Base-by-base conservation (phyloP, 352 stramenopile species). In the Elongisporangium senticosum region DNA sequence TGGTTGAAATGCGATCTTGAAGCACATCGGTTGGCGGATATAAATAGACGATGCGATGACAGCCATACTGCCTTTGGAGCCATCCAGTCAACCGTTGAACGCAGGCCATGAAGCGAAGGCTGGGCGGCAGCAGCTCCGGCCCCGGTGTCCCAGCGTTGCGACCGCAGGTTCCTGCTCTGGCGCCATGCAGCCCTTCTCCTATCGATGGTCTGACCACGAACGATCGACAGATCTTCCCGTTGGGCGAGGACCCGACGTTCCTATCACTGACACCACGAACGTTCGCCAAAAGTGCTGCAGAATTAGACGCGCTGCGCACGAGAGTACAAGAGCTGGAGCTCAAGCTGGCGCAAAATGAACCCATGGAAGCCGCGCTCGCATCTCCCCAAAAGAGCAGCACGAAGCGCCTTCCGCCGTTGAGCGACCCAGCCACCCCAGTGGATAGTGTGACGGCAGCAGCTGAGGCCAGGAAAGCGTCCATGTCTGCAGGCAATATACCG, bases 281-380 rank as follows among this genome's bases (percentile, higher is more conserved):
- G 4, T 60, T 87, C n/a, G 77, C 80, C 1, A 75, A 79, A 40
- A 88, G 59, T 26, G 73, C 86, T 58, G 69, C 75, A 0, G 77
- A 87, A 39, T 69, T 88, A 0, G 70, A 85, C 19, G 66, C 72
- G 6, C 28, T 88, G 28, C 71, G 71, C 24, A 79, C 56, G 7
- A 68, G 77, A 21, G 75, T 88, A 1, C 55, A 72, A 3, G 74
- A 84, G 14, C 66, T 88, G 5, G 74, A 90, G 53, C 68, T 76
- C 19, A 72, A 82, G 47, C 66, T 90, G 43, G 71, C 75, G 43
- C 65, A 75, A 21, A 76, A 86, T 49, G 66, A 83, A 7, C 7
- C 33, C 10, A 43, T 43, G 11, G 33, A 43, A 7, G 33, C 33
- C 7, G 33, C 33, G 33, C 52, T 74, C 11, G 51, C 40, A 7